Evolutionary conservation across 805 yeast genomes (phyloP), one percentile per base, ranked within the genome.

Genomic region (Wickerhamiella domercqiae): DNA sequence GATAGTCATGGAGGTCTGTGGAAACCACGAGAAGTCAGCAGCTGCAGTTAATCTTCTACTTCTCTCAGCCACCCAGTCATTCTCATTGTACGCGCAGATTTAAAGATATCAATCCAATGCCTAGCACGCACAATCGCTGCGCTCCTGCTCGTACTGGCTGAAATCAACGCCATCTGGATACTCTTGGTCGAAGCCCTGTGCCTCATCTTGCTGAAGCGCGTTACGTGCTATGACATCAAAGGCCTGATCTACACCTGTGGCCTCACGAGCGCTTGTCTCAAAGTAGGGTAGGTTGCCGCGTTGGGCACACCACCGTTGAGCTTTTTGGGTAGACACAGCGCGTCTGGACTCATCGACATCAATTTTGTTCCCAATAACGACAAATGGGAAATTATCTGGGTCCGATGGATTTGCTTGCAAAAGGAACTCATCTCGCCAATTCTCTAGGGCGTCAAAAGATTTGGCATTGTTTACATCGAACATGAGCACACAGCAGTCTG

Each of bases 261-360:
- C 84, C 57, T 84, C 95, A 63, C 87, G 90, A 15, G 98, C 98
- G 66, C 90, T 76, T n/a, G 98, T 87, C 59, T 87, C 94, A 54
- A 90, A 87, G 42, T 86, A 75, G 3, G 98, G 97, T 43, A 84
- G 66, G 45, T 84, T 82, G 60, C 93, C 78, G 46, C 70, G 59
- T 35, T 71, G 67, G 39, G 67, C 70, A 38, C 78, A 73, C 57
- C 70, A 67, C 33, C 72, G 71, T 49, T 71, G 73, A 7, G 78
- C 81, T 45, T 69, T 64, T 52, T 72, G 72, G 26, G 65, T 49
- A 53, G 73, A 62, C 55, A 77, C 79, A 32, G 74, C 75, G 48
- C 93, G 74, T 60, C 84, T 82, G 47, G 77, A 68, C 51, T 87
- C 97, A 53, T 87, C 97, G 28, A 82, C 82, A 58, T 87, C 98